phyloP scores from a whole-genome alignment of 768 basidiomycete species.

The Lentinula detonsa region DNA sequence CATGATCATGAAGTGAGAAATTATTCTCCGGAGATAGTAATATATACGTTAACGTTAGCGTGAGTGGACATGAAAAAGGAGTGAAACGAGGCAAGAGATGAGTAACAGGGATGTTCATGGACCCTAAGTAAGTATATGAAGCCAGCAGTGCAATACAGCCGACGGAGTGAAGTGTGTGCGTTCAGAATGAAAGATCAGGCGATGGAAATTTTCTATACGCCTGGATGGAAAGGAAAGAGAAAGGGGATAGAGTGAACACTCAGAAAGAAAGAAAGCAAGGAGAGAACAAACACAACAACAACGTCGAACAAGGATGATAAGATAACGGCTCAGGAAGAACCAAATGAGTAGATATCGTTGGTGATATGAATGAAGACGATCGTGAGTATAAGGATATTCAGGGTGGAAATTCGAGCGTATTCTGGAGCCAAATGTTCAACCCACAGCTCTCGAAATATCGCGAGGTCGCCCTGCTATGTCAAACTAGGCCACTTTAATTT shows the following conservation, averaged over 20 bases:
- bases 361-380: background rate
- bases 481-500: constrained; percentile 87
- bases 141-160: background rate
- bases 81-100: background rate
- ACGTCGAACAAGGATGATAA: background rate
- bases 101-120: background rate
- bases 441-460: background rate
- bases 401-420: background rate
- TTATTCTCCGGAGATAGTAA: constrained; percentile 2
- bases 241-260: background rate
- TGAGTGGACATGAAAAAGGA: background rate
- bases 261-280: background rate
- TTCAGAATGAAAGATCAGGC: background rate
- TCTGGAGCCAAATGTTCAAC: constrained; percentile 8
- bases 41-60: constrained; percentile 1
- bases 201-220: background rate
- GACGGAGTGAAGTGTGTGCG: background rate
- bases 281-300: background rate
- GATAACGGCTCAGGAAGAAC: background rate
- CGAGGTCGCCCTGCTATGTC: constrained; percentile 17
- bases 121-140: background rate
- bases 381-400: constrained; percentile 3
- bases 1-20: constrained; percentile 3
- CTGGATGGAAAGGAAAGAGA: background rate
- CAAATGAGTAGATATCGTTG: background rate